Evolutionary conservation across 2,329 filamentous ascomycete species (phyloP).

Genomic region (Trematosphaeria pertusa): DNA sequence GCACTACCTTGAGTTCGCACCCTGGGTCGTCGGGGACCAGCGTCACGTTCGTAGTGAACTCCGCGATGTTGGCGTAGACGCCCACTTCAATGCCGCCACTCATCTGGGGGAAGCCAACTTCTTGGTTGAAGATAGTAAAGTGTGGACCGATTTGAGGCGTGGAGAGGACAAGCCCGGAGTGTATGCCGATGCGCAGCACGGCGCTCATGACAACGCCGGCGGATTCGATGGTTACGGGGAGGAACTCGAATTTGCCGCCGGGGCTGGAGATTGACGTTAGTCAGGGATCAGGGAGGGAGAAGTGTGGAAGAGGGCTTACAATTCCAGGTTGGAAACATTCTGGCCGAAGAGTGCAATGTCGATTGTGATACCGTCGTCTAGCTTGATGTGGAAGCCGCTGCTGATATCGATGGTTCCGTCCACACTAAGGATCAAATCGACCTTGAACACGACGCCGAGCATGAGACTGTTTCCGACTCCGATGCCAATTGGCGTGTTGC

Average conservation of each 20-base stretch:
- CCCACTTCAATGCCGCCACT: constrained; percentile 57
- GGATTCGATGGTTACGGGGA: constrained; percentile 60
- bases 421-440: constrained; percentile 61
- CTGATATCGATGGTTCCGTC: constrained; percentile 58
- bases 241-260: constrained; percentile 63
- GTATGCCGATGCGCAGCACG: constrained; percentile 56
- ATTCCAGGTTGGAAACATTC: constrained; percentile 56
- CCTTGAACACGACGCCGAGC: constrained; percentile 56
- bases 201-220: constrained; percentile 56
- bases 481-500: constrained; percentile 54
- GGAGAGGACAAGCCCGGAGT: constrained; percentile 47
- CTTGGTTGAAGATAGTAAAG: constrained; percentile 3
- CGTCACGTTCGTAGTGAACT: constrained; percentile 62
- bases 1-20: constrained; percentile 56
- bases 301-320: constrained; percentile 51
- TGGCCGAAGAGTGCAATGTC: constrained; percentile 60
- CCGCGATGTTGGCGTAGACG: constrained; percentile 61
- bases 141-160: constrained; percentile 3
- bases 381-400: constrained; percentile 62
- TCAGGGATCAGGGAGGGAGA: background rate
- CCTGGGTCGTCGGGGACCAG: constrained; percentile 42
- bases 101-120: constrained; percentile 25
- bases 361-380: constrained; percentile 59
- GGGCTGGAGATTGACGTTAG: no score
- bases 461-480: constrained; percentile 47